A percentile compares a stretch with the other conserved stretches of the same genome.
phyloP scores from a whole-genome alignment of 345 rosid species.

The Arabidopsis arenosa region DNA sequence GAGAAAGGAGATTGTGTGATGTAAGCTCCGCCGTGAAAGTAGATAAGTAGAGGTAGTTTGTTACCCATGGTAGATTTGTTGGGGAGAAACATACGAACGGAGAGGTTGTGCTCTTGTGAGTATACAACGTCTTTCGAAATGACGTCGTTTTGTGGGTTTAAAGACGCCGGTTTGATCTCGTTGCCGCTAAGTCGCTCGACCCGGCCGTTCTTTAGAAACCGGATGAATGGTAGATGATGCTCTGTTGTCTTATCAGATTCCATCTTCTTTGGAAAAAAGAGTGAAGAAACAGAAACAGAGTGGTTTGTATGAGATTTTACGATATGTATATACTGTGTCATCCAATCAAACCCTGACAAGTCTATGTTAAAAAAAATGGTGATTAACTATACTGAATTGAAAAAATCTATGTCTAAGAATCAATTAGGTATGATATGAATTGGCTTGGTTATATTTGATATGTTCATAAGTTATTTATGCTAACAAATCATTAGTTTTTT shows the following conservation, averaged over 20 bases:
- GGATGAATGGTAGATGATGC: conserved; percentile 33
- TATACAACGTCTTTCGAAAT: conserved; percentile 50
- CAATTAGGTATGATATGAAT: too few relatives aligned
- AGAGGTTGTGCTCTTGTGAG: conserved; percentile 34
- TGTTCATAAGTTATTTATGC: not conserved
- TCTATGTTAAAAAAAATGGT: too few relatives aligned
- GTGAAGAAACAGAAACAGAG: not conserved
- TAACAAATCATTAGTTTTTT: not conserved
- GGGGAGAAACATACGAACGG: conserved; percentile 55
- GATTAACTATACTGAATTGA: too few relatives aligned
- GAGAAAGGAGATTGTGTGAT: conserved; percentile 48
- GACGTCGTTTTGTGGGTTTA: conserved; percentile 38
- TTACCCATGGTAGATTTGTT: not conserved
- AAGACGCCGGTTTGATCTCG: conserved; percentile 47
- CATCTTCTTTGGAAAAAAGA: not conserved
- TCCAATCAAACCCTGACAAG: not conserved
- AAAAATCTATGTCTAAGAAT: too few relatives aligned
- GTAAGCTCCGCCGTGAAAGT: conserved; percentile 60
- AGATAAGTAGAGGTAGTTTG: conserved; percentile 57
- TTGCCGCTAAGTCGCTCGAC: conserved; percentile 47
- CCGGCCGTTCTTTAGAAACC: conserved; percentile 46
- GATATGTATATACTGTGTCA: not conserved
- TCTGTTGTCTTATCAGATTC: conserved; percentile 17
- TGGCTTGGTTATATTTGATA: too few relatives aligned
- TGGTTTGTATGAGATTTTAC: not conserved